Evolutionary conservation across 2,329 filamentous ascomycete species (phyloP), one percentile per base, ranked within the genome.

Genomic region (Coniochaeta pulveracea): DNA sequence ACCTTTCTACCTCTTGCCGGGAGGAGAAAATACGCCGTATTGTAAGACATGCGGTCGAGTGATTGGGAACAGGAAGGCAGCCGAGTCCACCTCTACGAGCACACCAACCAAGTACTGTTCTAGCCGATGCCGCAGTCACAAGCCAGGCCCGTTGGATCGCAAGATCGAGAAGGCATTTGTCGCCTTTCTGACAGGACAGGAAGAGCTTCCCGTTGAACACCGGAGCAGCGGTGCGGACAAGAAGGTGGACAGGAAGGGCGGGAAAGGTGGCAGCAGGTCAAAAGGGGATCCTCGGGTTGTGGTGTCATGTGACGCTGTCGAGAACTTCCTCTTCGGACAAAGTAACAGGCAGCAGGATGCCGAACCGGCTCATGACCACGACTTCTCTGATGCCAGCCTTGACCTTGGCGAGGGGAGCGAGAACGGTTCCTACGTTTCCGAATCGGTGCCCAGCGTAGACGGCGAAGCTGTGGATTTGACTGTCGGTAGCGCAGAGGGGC

Each of bases 31-130:
- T 17, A 64, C 63, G 1, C 62, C 64, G 1, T 76, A 76, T 47
- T 75, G 70, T 42, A 63, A 64, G 39, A 63, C 64, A 10, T 77
- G 71, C 41, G 71, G 73, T 1, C 58, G 71, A 25, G 60, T 71
- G 3, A 72, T 74, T 24, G 61, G 64, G 41, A 48, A 45, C 6
- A 47, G 52, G 18, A 51, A 46, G 28, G 43, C 51, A 3, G 11
- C 11, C 11, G 28, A 31, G 18, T 19, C 28, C 10, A 9, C 17
- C 10, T 21, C 18, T 11, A 17, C 17, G 19, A 14, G 18, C n/a
- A 43, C 42, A 49, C 26, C 33, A 11, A 36, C 61, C 19, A 74
- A 72, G 40, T 77, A 74, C 54, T 76, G 72, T 52, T 76, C 71
- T 0, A 55, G 62, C 28, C 55, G 64, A 23, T 77, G 72, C 41